phyloP scores from a whole-genome alignment of 2,329 filamentous ascomycete genomes.

The Aspergillus calidoustus region DNA sequence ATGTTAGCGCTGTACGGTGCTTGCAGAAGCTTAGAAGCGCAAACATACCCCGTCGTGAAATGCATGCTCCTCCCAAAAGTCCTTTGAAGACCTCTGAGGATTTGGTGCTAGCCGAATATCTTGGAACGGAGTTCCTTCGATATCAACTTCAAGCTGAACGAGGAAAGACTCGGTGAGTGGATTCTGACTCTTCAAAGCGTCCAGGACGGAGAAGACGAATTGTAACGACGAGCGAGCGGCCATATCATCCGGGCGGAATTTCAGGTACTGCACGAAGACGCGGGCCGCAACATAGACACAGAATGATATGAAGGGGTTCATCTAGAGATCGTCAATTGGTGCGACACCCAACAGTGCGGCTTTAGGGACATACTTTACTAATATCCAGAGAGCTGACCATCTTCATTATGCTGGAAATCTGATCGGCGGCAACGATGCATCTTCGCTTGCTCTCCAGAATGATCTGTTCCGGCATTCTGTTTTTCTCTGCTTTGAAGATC shows the following conservation, averaged over 20 bases:
- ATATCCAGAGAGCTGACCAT: conserved; percentile 91
- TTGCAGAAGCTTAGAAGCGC: not conserved
- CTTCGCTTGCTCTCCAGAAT: conserved; percentile 88
- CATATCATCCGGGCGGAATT: conserved; percentile 83
- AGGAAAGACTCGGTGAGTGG: conserved; percentile 93
- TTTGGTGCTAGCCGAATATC: conserved; percentile 17
- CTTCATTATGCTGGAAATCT: conserved; percentile 93
- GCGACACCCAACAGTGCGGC: not conserved
- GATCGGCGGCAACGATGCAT: conserved; percentile 90
- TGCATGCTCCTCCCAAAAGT: conserved; percentile 1
- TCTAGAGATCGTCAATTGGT: conserved; percentile 56
- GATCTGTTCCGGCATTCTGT: conserved; percentile 75
- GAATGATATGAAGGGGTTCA: conserved; percentile 95
- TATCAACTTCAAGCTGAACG: conserved; percentile 88
- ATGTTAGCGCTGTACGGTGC: not conserved
- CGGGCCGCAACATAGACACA: conserved; percentile 94
- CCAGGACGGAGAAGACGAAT: conserved; percentile 89
- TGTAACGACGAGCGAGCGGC: conserved; percentile 79
- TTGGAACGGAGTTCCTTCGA: conserved; percentile 62
- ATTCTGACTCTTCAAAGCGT: conserved; percentile 83
- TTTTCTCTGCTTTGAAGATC: conserved; percentile 95
- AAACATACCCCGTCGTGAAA: conserved; percentile 17
- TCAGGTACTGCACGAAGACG: conserved; percentile 96
- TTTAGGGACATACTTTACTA: conserved; percentile 65
- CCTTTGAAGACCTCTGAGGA: conserved; percentile 15